These are phyloP conservation scores for Lecanicillium sp. DNA, from an alignment of 2,329 filamentous ascomycete genomes.

Conservation along the genomic window DNA sequence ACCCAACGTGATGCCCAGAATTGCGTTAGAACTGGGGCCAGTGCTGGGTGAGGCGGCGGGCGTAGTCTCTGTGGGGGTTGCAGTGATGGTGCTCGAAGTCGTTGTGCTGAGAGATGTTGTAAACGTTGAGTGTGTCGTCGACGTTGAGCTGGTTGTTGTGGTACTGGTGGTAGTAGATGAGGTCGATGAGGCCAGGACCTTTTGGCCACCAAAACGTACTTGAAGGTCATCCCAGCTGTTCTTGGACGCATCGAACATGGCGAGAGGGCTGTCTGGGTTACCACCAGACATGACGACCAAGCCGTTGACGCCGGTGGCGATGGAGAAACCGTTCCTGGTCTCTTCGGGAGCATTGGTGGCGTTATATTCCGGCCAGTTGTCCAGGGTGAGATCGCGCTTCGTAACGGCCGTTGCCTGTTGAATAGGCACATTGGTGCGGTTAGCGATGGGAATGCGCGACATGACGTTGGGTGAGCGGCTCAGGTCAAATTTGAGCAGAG, in stretches of 20 bases:
- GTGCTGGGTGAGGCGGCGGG: conserved; percentile 24
- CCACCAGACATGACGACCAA: conserved; percentile 76
- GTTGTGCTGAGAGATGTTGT: conserved; percentile 22
- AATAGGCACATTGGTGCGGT: background rate
- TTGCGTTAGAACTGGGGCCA: conserved; percentile 42
- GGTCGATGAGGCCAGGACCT: conserved; percentile 25
- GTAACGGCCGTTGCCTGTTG: background rate
- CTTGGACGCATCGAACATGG: conserved; percentile 67
- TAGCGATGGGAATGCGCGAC: conserved; percentile 3
- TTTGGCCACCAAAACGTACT: conserved; percentile 49
- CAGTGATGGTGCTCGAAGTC: conserved; percentile 8
- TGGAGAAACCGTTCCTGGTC: conserved; percentile 61
- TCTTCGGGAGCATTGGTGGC: conserved; percentile 58
- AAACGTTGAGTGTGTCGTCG: conserved; percentile 22
- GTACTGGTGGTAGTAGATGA: conserved; percentile 21
- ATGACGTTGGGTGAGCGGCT: conserved; percentile 60
- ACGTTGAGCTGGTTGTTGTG: conserved; percentile 20
- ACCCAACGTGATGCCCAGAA: conserved; percentile 77
- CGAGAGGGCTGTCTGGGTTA: conserved; percentile 57
- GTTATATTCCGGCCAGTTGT: conserved; percentile 75
- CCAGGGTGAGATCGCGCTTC: conserved; percentile 45
- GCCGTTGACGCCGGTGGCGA: conserved; percentile 62
- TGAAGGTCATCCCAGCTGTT: conserved; percentile 69
- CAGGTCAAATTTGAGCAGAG: conserved; percentile 74
- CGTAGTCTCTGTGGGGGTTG: conserved; percentile 19